phyloP scores from a whole-genome alignment of 768 basidiomycete genomes.

The Floccularia luteovirens region DNA sequence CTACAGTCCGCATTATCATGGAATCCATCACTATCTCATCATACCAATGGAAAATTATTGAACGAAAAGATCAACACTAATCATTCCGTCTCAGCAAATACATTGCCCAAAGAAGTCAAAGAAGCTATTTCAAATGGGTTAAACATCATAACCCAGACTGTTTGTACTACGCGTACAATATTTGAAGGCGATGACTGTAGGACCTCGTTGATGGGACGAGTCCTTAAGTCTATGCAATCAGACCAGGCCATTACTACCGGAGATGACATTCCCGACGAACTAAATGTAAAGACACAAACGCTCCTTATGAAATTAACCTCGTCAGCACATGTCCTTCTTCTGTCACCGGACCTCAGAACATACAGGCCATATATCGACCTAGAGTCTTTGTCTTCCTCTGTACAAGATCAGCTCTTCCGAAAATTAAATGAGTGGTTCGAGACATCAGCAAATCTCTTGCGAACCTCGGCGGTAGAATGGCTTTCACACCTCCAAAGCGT shows the following conservation, averaged over 20 bases:
- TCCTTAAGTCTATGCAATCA: slow-evolving; percentile 58
- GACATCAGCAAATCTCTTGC: slow-evolving; percentile 38
- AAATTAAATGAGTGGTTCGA: slow-evolving; percentile 61
- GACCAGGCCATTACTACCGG: slow-evolving; percentile 20
- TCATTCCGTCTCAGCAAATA: slow-evolving; percentile 14
- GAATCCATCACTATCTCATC: slow-evolving; percentile 12
- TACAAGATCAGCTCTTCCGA: slow-evolving; percentile 32
- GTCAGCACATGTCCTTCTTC: slow-evolving; percentile 71
- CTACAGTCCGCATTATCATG: slow-evolving; percentile 38
- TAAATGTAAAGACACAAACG: slow-evolving; percentile 57
- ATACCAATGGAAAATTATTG: slow-evolving; percentile 29
- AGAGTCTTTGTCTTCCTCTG: slow-evolving; percentile 45
- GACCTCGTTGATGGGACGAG: slow-evolving; percentile 43
- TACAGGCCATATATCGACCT: slow-evolving; percentile 87
- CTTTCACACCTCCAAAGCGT: slow-evolving; percentile 50
- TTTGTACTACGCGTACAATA: slow-evolving; percentile 46
- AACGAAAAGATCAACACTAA: slow-evolving; percentile 12
- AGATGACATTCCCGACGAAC: slow-evolving; percentile 35
- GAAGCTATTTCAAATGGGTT: slow-evolving; percentile 45
- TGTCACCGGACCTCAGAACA: slow-evolving; percentile 61
- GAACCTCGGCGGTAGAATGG: slow-evolving; percentile 44
- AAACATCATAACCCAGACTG: slow-evolving; percentile 49
- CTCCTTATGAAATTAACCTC: slow-evolving; percentile 73
- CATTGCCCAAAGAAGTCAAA: slow-evolving; percentile 44
- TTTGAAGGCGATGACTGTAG: slow-evolving; percentile 34